phyloP scores from a whole-genome alignment of 169 alveolate genomes.

The Fabrea salina region DNA sequence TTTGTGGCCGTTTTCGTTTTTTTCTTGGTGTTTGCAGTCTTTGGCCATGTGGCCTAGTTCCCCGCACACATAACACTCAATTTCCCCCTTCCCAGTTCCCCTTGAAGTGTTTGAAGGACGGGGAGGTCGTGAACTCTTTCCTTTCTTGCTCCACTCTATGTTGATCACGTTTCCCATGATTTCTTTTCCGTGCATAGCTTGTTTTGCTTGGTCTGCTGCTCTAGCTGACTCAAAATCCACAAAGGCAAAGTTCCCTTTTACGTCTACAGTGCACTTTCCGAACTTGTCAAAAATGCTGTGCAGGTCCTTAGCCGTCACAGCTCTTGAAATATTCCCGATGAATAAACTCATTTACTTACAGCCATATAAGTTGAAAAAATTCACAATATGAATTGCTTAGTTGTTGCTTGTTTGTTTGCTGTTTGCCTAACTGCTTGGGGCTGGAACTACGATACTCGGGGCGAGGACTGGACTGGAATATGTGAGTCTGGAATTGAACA shows the following conservation, averaged over 20 bases:
- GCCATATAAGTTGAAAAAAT: not conserved
- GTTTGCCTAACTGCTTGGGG: too few relatives aligned
- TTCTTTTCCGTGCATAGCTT: constrained; percentile 29
- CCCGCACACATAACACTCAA: constrained; percentile 33
- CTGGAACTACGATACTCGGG: constrained; percentile 5
- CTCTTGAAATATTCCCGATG: constrained; percentile 30
- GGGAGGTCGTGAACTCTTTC: not conserved
- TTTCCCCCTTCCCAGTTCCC: not conserved
- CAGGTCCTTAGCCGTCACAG: constrained; percentile 6
- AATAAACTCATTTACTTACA: constrained; percentile 34
- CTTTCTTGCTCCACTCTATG: constrained; percentile 28
- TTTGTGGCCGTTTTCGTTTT: constrained; percentile 22
- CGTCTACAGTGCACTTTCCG: constrained; percentile 29
- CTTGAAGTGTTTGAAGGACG: not conserved
- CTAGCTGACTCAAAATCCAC: constrained; percentile 23
- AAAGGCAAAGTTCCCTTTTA: constrained; percentile 38
- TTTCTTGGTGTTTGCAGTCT: constrained; percentile 24
- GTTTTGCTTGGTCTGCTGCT: constrained; percentile 34
- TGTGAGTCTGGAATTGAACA: constrained; percentile 37
- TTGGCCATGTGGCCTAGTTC: constrained; percentile 37
- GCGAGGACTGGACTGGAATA: constrained; percentile 40
- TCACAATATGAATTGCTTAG: too few relatives aligned
- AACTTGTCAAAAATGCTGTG: constrained; percentile 23
- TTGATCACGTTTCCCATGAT: constrained; percentile 10
- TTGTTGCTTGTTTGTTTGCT: too few relatives aligned